A percentile compares a stretch with the other conserved stretches of the same genome.
Evolutionary conservation across 2,329 filamentous ascomycete genomes (phyloP).

Genomic region (Claviceps spartinae): DNA sequence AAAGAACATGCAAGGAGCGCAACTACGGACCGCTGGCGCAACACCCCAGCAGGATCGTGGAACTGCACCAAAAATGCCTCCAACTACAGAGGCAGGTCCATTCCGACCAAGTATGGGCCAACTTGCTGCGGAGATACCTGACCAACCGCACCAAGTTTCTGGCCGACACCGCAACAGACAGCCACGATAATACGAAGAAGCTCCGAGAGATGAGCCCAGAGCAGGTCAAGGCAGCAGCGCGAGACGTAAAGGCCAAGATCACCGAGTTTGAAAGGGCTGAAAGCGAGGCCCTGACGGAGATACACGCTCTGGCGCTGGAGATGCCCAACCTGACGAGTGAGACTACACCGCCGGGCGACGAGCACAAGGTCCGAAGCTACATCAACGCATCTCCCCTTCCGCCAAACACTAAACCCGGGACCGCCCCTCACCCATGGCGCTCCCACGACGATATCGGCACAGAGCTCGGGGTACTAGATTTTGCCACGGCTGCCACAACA

Average conservation of each 20-base stretch:
- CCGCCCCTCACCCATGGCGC: slow-evolving; percentile 33
- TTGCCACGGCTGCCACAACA: slow-evolving; percentile 64
- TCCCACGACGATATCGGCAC: slow-evolving; percentile 81
- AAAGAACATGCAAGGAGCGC: slow-evolving; percentile 69
- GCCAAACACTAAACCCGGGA: slow-evolving; percentile 12
- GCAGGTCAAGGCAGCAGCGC: slow-evolving; percentile 48
- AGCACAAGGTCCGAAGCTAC: slow-evolving; percentile 55
- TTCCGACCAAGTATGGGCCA: slow-evolving; percentile 50
- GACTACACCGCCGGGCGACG: slow-evolving; percentile 57
- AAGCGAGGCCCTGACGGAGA: slow-evolving; percentile 45
- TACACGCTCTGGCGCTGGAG: slow-evolving; percentile 59
- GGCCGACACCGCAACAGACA: slow-evolving; percentile 19
- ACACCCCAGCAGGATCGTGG: slow-evolving; percentile 42
- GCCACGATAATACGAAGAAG: slow-evolving; percentile 26
- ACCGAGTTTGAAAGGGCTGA: slow-evolving; percentile 48
- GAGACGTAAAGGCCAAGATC: slow-evolving; percentile 49
- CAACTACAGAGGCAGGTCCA: slow-evolving; percentile 47
- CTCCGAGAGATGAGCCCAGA: slow-evolving; percentile 29
- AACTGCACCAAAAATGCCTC: slow-evolving; percentile 44
- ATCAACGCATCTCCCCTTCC: slow-evolving; percentile 56
- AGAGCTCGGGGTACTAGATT: slow-evolving; percentile 82
- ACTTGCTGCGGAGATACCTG: slow-evolving; percentile 43
- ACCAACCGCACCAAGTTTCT: slow-evolving; percentile 30
- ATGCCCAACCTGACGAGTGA: slow-evolving; percentile 77
- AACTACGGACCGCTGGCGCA: slow-evolving; percentile 55